Evolutionary conservation across 1,284 basidiomycete species (phyloP).

Genomic region (Moesziomyces aphidis): DNA sequence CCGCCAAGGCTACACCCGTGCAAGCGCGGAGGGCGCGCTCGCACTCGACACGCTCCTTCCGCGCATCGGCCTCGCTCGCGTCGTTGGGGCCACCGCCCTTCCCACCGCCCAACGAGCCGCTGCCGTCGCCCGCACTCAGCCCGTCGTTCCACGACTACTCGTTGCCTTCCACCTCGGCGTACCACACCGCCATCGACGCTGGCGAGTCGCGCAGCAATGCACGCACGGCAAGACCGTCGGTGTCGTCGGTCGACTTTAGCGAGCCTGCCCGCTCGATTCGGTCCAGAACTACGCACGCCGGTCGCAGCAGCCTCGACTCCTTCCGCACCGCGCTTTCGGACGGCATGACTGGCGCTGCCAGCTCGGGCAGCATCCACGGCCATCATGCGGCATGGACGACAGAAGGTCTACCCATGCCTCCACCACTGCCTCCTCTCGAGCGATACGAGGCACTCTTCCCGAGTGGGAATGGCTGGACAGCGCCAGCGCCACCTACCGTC

Average conservation of each 20-base stretch:
- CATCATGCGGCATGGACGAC: slow-evolving; percentile 7
- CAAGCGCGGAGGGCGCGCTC: slow-evolving; percentile 26
- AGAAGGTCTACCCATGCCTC: slow-evolving; percentile 12
- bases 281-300: slow-evolving; percentile 21
- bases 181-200: slow-evolving; percentile 23
- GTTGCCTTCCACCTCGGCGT: slow-evolving; percentile 20
- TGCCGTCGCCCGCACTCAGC: slow-evolving; percentile 38
- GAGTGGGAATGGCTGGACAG: slow-evolving; percentile 12
- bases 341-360: slow-evolving; percentile 19
- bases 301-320: slow-evolving; percentile 34
- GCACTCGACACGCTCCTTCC: slow-evolving; percentile 31
- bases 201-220: slow-evolving; percentile 12
- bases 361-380: slow-evolving; percentile 15
- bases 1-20: slow-evolving; percentile 14
- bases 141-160: slow-evolving; percentile 29
- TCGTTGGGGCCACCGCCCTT: slow-evolving; percentile 40
- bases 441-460: slow-evolving; percentile 38
- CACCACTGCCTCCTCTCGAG: slow-evolving; percentile 30
- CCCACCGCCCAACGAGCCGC: slow-evolving; percentile 45
- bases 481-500: not conserved
- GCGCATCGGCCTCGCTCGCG: slow-evolving; percentile 27
- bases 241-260: slow-evolving; percentile 33
- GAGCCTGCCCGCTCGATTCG: slow-evolving; percentile 23
- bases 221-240: slow-evolving; percentile 13
- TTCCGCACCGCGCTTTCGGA: slow-evolving; percentile 43